Evolutionary conservation across 805 yeast genomes (phyloP).

Genomic region (Spencermartinsiella europaea): DNA sequence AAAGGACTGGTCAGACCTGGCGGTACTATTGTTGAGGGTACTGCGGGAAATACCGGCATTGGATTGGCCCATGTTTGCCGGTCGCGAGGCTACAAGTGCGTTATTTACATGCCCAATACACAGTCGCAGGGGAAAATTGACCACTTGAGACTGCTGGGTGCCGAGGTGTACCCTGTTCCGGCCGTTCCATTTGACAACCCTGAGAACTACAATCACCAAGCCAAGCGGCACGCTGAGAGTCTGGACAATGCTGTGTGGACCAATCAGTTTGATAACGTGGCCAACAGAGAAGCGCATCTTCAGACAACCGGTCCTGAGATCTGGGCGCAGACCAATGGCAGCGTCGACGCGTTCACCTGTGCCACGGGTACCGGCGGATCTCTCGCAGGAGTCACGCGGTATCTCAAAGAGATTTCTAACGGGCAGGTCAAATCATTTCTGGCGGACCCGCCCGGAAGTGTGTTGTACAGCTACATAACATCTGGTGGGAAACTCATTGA

Average conservation of each 20-base stretch:
- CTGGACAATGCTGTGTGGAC: conserved; percentile 86
- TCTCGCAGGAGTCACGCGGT: conserved; percentile 78
- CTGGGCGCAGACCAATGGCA: conserved; percentile 75
- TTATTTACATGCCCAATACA: conserved; percentile 88
- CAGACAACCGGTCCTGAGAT: conserved; percentile 92
- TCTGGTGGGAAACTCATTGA: conserved; percentile 63
- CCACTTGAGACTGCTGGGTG: conserved; percentile 69
- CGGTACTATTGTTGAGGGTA: conserved; percentile 87
- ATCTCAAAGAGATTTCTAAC: conserved; percentile 61
- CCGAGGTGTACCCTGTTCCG: conserved; percentile 84
- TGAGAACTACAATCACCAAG: conserved; percentile 80
- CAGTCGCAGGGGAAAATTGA: conserved; percentile 78
- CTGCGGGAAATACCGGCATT: conserved; percentile 96
- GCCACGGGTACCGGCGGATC: conserved; percentile 94
- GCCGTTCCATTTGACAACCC: conserved; percentile 81
- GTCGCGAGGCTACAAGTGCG: conserved; percentile 75
- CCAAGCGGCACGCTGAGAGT: conserved; percentile 73
- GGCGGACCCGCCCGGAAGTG: conserved; percentile 95
- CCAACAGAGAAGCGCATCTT: conserved; percentile 82
- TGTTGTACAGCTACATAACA: conserved; percentile 70
- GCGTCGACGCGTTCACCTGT: conserved; percentile 81
- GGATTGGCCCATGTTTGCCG: conserved; percentile 78
- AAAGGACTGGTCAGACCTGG: conserved; percentile 57
- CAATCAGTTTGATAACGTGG: conserved; percentile 83
- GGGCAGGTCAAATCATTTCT: conserved; percentile 59